Evolutionary conservation across 805 yeast genomes (phyloP), one percentile per base, ranked within the genome.

Genomic region (Hanseniaspora lachancei): DNA sequence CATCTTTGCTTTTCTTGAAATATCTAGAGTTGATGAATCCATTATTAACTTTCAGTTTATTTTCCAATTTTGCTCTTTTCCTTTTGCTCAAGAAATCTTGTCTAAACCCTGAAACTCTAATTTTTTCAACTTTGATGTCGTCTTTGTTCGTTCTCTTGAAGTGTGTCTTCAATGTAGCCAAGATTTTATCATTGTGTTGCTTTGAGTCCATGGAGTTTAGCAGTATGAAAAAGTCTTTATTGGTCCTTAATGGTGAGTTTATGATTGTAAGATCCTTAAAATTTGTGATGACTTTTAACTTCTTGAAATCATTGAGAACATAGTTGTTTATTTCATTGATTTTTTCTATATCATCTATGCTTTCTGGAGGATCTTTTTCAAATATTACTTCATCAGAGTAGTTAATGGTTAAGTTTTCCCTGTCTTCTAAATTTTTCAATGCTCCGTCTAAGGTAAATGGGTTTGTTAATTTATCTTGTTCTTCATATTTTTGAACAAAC

Each of bases 131-230:
- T 12, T 27, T 16, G 2, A 43, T 15, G 2, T 7, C 38, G 15
- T 27, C 32, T 15, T 36, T 24, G 2, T 44, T 35, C 15, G 21
- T 20, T 9, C 29, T 44, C 16, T 53, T 53, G 9, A 53, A 5
- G 21, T 43, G 42, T 10, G 42, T 41, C n/a, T 46, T 53, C 24
- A 53, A 21, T 12, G 21, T 36, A 1, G 42, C 20, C 16, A 53
- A 5, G 15, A 53, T 53, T 38, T 35, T 53, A 29, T 53, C 50
- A 27, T 44, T 53, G 40, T 53, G 56, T n/a, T 46, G 50, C 36
- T 53, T 44, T 15, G 50, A 46, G n/a, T 53, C 56, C 56, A 53
- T 53, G 20, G 56, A 53, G 23, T 44, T 46, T 3, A 53, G 12
- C 16, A 53, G 8, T n/a, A 53, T 46, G 12, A 53, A 46, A 32